These are phyloP conservation scores for Aureobasidium melanogenum DNA, from an alignment of 2,329 filamentous ascomycete genomes.

Conservation along the genomic window DNA sequence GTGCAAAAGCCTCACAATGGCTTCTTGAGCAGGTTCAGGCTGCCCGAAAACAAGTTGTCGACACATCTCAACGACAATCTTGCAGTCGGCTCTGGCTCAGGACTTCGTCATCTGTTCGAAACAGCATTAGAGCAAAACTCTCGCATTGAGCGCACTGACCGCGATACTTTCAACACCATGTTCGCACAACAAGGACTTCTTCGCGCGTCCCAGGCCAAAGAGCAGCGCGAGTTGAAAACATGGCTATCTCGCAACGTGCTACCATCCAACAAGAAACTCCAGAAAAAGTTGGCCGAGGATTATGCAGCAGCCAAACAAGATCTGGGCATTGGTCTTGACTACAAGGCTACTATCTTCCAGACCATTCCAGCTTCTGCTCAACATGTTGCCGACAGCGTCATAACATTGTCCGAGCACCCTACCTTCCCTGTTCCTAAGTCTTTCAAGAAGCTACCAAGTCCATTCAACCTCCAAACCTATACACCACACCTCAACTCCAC, in stretches of 20 bases:
- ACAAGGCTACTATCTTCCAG: slow-evolving; percentile 1
- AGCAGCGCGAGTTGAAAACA: slow-evolving; percentile 1
- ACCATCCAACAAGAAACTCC: neutral
- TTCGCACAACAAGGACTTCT: slow-evolving; percentile 4
- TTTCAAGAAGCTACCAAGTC: neutral
- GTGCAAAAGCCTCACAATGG: neutral
- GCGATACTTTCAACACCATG: slow-evolving; percentile 8
- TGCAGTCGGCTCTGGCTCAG: neutral
- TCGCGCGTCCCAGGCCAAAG: neutral
- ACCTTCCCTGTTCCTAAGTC: neutral
- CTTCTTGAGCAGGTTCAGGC: slow-evolving; percentile 6
- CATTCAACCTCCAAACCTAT: neutral
- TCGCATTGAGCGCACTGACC: slow-evolving; percentile 3
- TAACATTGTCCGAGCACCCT: neutral
- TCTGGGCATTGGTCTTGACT: slow-evolving; percentile 6
- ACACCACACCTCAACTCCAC: slow-evolving; percentile 8
- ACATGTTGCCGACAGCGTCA: neutral
- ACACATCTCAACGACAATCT: neutral
- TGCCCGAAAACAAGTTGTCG: neutral
- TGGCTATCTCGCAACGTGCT: slow-evolving; percentile 1
- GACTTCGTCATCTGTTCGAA: neutral
- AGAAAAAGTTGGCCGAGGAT: slow-evolving; percentile 2
- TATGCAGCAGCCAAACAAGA: slow-evolving; percentile 4
- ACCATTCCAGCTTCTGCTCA: neutral
- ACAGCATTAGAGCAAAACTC: slow-evolving; percentile 2